Conservation (phyloP, 164 flowering plant species). For the Cinnamomum chago region DNA sequence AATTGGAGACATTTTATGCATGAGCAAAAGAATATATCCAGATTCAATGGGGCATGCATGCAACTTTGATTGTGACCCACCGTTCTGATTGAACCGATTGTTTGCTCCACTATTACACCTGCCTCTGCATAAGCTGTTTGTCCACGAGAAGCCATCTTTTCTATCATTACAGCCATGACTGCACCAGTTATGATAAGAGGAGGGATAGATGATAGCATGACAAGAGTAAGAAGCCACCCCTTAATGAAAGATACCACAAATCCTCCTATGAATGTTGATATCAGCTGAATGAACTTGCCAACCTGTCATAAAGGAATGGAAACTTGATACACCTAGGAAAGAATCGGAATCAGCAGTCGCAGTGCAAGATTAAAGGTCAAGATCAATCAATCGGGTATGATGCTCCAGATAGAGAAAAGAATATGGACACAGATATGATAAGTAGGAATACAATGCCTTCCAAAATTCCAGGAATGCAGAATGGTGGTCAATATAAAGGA, state of each 20-base stretch:
- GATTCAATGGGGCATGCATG: not conserved
- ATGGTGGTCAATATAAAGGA: not conserved
- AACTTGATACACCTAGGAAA: not conserved
- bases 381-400: not conserved
- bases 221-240: slow-evolving; percentile 54
- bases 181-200: slow-evolving; percentile 37
- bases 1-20: not conserved
- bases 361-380: not conserved
- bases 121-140: slow-evolving; percentile 42
- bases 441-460: too few relatives aligned
- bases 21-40: not conserved
- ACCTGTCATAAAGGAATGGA: slow-evolving; percentile 24
- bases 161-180: slow-evolving; percentile 24
- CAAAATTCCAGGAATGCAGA: too few relatives aligned
- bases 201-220: slow-evolving; percentile 37
- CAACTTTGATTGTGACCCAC: slow-evolving; percentile 16
- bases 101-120: slow-evolving; percentile 43
- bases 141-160: slow-evolving; percentile 43
- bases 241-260: slow-evolving; percentile 37
- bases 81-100: slow-evolving; percentile 48
- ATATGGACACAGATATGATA: too few relatives aligned
- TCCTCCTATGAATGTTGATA: slow-evolving; percentile 45
- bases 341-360: not conserved
- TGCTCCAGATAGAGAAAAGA: too few relatives aligned
- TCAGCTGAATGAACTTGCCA: slow-evolving; percentile 42